Evolutionary conservation across 441 rosid species (phyloP).

Genomic region (Croton setiger): DNA sequence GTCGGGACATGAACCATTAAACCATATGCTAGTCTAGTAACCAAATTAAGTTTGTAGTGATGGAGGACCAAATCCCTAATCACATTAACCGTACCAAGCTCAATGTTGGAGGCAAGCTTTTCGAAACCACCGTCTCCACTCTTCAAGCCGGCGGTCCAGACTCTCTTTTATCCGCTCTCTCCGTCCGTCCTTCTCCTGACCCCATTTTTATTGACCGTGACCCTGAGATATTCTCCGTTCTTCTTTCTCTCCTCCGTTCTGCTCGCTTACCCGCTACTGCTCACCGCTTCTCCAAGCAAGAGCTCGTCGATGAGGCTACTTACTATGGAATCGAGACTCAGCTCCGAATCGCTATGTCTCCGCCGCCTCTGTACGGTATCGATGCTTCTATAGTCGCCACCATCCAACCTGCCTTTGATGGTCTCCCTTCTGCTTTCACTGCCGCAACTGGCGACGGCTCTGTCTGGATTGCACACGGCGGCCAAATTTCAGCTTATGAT

Average conservation of each 20-base stretch:
- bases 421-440: slow-evolving; percentile 57
- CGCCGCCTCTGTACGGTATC: slow-evolving; percentile 60
- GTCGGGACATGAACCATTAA: no score
- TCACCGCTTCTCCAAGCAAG: slow-evolving; percentile 65
- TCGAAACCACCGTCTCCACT: slow-evolving; percentile 68
- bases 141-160: slow-evolving; percentile 76
- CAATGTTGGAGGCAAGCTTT: slow-evolving; percentile 88
- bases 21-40: no score
- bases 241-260: slow-evolving; percentile 80
- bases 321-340: slow-evolving; percentile 77
- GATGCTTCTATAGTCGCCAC: slow-evolving; percentile 68
- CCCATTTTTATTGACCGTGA: slow-evolving; percentile 88
- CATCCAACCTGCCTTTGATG: slow-evolving; percentile 61
- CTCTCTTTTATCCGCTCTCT: slow-evolving; percentile 76
- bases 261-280: slow-evolving; percentile 64
- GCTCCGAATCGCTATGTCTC: slow-evolving; percentile 58
- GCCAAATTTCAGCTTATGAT: slow-evolving; percentile 80
- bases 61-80: slow-evolving; percentile 28
- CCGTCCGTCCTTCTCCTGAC: slow-evolving; percentile 39
- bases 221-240: slow-evolving; percentile 81
- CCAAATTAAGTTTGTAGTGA: not conserved
- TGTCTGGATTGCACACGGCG: slow-evolving; percentile 87
- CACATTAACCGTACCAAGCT: slow-evolving; percentile 49
- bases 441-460: slow-evolving; percentile 63
- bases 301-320: slow-evolving; percentile 79